Evolutionary conservation across 805 yeast genomes (phyloP).

Genomic region (Diddensiella caesifluorescens): DNA sequence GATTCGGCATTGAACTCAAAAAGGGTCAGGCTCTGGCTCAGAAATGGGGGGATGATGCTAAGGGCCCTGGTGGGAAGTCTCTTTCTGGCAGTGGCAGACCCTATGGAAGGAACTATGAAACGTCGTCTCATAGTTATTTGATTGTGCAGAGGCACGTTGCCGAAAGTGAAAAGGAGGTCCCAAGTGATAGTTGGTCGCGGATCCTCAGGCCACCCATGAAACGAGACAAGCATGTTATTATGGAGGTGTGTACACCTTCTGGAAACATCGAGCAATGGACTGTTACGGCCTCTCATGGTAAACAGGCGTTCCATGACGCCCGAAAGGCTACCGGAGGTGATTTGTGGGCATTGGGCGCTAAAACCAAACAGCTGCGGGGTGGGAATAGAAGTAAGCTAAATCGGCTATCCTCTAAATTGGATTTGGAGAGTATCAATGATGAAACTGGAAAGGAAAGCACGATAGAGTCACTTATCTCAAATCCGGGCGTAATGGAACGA

Average conservation of each 20-base stretch:
- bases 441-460: conserved; percentile 2
- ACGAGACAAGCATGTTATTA: conserved; percentile 72
- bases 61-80: conserved; percentile 44
- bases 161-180: conserved; percentile 25
- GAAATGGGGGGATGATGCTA: conserved; percentile 55
- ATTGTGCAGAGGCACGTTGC: conserved; percentile 58
- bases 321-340: conserved; percentile 83
- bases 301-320: conserved; percentile 80
- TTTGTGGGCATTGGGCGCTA: conserved; percentile 72
- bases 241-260: conserved; percentile 72
- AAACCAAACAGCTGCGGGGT: conserved; percentile 40
- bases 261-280: conserved; percentile 86
- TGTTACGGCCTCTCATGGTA: conserved; percentile 70
- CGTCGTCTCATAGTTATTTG: conserved; percentile 68
- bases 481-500: conserved; percentile 2
- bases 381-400: conserved; percentile 22
- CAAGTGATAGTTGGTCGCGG: conserved; percentile 58
- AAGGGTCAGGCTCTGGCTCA: conserved; percentile 71
- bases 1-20: conserved; percentile 74
- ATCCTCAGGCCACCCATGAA: conserved; percentile 61
- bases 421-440: background rate
- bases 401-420: too few relatives aligned
- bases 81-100: conserved; percentile 75
- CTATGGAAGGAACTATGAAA: conserved; percentile 62
- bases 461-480: too few relatives aligned